phyloP scores from a whole-genome alignment of 441 rosid species.

The Arabidopsis lyrata region DNA sequence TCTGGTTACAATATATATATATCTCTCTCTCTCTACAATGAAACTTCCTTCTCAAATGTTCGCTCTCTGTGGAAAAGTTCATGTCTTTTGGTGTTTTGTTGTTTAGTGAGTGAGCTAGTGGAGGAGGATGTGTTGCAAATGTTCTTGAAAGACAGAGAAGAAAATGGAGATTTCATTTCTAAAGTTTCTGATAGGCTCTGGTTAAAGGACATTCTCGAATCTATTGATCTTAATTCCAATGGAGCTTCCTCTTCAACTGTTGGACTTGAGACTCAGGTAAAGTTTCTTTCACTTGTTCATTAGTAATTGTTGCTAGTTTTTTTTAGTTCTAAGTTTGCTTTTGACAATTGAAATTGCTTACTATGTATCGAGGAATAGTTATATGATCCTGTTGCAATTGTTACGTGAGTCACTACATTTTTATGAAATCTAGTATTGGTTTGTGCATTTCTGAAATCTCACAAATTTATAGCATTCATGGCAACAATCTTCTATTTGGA shows the following conservation, averaged over 20 bases:
- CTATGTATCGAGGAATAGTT: neutral
- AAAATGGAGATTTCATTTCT: slow-evolving; percentile 84
- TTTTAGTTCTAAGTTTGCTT: slow-evolving; percentile 1
- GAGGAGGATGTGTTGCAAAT: slow-evolving; percentile 77
- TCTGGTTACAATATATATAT: slow-evolving; percentile 50
- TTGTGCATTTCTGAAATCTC: neutral
- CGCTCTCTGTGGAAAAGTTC: slow-evolving; percentile 19
- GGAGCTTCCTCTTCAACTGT: slow-evolving; percentile 39
- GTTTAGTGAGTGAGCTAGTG: slow-evolving; percentile 57
- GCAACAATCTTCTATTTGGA: neutral
- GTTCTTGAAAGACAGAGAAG: slow-evolving; percentile 77
- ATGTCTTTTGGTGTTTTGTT: slow-evolving; percentile 24
- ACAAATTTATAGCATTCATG: slow-evolving; percentile 4
- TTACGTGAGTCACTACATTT: neutral
- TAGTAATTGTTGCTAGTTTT: neutral
- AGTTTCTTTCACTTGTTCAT: neutral
- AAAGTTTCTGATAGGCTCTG: slow-evolving; percentile 78
- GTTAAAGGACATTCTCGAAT: slow-evolving; percentile 53
- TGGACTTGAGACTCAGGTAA: slow-evolving; percentile 57
- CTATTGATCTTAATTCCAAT: slow-evolving; percentile 48
- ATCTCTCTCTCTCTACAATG: slow-evolving; percentile 17
- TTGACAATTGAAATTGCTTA: neutral
- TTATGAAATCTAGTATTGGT: neutral
- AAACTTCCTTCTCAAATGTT: neutral
- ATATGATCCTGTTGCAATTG: neutral